Percentiles rank a stretch among this genome's conserved stretches.
These are phyloP conservation scores for Clarireedia sp. DNA, from an alignment of 2,329 filamentous ascomycete genomes.

Conservation along the genomic window DNA sequence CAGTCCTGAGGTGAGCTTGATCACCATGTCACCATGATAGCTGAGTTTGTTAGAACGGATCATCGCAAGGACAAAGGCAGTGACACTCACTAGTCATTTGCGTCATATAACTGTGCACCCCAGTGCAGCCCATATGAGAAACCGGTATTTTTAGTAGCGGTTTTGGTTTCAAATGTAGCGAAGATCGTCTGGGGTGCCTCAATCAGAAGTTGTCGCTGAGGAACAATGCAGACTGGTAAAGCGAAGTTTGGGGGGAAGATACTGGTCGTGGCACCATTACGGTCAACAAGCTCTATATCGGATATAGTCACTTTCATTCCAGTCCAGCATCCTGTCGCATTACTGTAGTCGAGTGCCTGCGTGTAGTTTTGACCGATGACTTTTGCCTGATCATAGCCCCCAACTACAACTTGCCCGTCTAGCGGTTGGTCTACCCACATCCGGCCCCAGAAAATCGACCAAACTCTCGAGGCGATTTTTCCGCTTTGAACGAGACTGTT, in stretches of 20 bases:
- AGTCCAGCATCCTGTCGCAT: background rate
- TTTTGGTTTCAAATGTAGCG: background rate
- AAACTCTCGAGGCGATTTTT: background rate
- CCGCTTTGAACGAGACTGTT: background rate
- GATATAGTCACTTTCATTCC: constrained; percentile 4
- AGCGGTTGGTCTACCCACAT: background rate
- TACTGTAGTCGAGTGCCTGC: background rate
- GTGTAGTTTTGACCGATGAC: constrained; percentile 1
- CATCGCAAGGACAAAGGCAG: too few relatives aligned
- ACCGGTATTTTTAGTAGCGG: background rate
- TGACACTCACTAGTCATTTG: background rate
- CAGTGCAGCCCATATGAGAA: background rate
- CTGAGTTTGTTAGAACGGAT: background rate
- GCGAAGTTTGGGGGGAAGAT: background rate
- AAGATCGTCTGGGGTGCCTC: background rate
- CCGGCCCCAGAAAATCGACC: constrained; percentile 4
- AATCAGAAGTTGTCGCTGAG: background rate
- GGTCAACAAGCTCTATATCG: background rate
- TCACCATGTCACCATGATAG: background rate
- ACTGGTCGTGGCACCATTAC: background rate
- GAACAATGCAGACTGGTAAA: background rate
- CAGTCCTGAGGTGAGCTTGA: background rate
- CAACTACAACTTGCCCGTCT: background rate
- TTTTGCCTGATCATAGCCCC: constrained; percentile 1
- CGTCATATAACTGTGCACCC: background rate